Base-by-base conservation (phyloP, 179 eudicot genomes). In the Nepenthes alata region DNA sequence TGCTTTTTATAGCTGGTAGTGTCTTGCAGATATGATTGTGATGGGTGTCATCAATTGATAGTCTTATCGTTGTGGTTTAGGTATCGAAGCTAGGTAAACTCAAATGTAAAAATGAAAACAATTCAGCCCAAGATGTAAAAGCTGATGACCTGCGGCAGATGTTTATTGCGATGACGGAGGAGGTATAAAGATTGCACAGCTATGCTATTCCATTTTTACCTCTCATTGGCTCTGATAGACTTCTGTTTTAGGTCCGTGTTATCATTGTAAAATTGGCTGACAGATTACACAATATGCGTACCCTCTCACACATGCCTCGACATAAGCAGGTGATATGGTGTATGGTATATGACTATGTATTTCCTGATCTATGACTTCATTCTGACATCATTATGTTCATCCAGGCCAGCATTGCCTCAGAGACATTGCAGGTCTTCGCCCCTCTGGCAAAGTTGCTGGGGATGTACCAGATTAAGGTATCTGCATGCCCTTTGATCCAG, bases 151-250 rank as follows among this genome's bases (percentile, higher is more conserved):
- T 93, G 52, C 76, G 95, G 44, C 98, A 93, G 79, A 93, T 93
- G 98, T 89, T 93, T 74, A 76, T 93, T 13, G 97, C 98, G 57
- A 93, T 93, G 98, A 89, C 98, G 2, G 91, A 89, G 77, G 98
- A 93, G 94, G 98, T 53, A 35, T 3, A 53, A 52, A 47, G 55
- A 45, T 35, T 37, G 37, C 49, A 35, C 39, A n/a, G 3, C 14
- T 48, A 34, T 37, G 5, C 5, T 35, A 34, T 37, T 65, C 41
- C 2, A 47, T 11, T 53, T 5, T 54, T 3, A 6, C 11, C 13
- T 61, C 8, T 37, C 35, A 11, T 58, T 58, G 35, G 60, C 15
- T 8, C 36, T 35, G 50, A 16, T 35, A 67, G 51, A 62, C 1
- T 39, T 62, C 35, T 70, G 53, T 74, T 70, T 75, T 82, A 93